Evolutionary conservation across 2,329 filamentous ascomycete genomes (phyloP).

Genomic region (Cladobotryum protrusum): DNA sequence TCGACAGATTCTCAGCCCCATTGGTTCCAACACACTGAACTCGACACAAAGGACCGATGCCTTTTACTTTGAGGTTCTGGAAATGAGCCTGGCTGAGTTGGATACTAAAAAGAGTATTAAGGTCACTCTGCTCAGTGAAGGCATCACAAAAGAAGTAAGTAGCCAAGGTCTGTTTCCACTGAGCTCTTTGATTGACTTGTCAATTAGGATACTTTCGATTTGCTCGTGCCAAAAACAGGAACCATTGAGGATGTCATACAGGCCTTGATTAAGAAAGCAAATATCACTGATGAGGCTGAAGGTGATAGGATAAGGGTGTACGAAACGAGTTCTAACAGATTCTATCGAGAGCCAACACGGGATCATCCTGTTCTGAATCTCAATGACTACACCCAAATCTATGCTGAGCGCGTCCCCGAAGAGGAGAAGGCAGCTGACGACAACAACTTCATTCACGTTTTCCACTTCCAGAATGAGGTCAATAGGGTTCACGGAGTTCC

Average conservation of each 20-base stretch:
- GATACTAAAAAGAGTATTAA: constrained; percentile 88
- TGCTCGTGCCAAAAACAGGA: constrained; percentile 84
- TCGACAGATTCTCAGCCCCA: constrained; percentile 68
- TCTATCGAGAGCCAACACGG: constrained; percentile 68
- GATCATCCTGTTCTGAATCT: constrained; percentile 73
- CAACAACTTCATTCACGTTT: constrained; percentile 64
- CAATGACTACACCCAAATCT: constrained; percentile 77
- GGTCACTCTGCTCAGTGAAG: constrained; percentile 79
- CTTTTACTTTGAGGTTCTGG: constrained; percentile 86
- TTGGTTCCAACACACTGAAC: constrained; percentile 61
- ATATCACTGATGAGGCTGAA: constrained; percentile 65
- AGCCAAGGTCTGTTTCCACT: neutral
- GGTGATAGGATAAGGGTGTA: constrained; percentile 70
- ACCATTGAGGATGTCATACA: constrained; percentile 71
- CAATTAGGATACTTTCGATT: constrained; percentile 63
- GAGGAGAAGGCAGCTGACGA: constrained; percentile 57
- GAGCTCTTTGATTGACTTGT: neutral
- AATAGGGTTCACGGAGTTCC: constrained; percentile 80
- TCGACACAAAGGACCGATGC: constrained; percentile 67
- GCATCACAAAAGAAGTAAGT: constrained; percentile 79
- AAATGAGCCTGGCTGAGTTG: constrained; percentile 87
- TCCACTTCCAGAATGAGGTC: constrained; percentile 89
- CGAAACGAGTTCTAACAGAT: constrained; percentile 75
- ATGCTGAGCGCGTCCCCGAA: constrained; percentile 74
- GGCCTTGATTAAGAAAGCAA: constrained; percentile 72